Percentiles rank a stretch among this genome's conserved stretches.
phyloP scores from a whole-genome alignment of 2,329 filamentous ascomycete species.

The Didymellaceae sp. region DNA sequence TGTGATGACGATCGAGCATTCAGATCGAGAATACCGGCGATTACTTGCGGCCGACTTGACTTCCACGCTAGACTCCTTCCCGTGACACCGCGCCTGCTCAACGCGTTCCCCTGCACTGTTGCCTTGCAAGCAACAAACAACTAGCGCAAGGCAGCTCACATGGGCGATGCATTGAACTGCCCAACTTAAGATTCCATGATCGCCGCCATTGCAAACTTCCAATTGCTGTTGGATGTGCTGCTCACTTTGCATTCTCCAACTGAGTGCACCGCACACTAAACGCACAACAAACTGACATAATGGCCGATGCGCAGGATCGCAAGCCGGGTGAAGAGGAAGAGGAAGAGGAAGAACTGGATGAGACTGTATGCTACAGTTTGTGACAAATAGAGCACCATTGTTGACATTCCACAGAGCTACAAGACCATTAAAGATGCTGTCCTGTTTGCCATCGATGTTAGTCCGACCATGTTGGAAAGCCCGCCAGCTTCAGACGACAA shows the following conservation, averaged over 20 bases:
- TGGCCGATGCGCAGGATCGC: constrained; percentile 43
- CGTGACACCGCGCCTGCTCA: constrained; percentile 33
- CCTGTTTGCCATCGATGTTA: constrained; percentile 93
- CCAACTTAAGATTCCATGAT: neutral
- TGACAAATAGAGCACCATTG: neutral
- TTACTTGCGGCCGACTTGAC: constrained; percentile 2
- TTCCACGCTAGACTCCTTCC: constrained; percentile 2
- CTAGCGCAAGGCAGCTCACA: constrained; percentile 9
- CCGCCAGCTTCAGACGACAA: constrained; percentile 69
- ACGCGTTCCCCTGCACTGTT: constrained; percentile 32
- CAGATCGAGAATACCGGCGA: constrained; percentile 22
- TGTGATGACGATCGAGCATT: constrained; percentile 36
- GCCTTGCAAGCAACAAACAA: constrained; percentile 25
- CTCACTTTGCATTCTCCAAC: too few relatives aligned
- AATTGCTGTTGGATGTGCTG: neutral
- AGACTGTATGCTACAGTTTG: constrained; percentile 57
- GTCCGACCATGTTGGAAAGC: constrained; percentile 78
- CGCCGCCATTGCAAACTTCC: neutral
- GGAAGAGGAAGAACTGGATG: constrained; percentile 73
- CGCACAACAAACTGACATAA: constrained; percentile 11
- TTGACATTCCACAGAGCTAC: constrained; percentile 65
- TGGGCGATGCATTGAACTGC: neutral
- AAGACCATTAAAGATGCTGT: constrained; percentile 96
- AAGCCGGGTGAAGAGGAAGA: constrained; percentile 62
- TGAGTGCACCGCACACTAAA: neutral